Conservation (phyloP, 1,284 basidiomycete genomes). For the Waitea zeae region DNA sequence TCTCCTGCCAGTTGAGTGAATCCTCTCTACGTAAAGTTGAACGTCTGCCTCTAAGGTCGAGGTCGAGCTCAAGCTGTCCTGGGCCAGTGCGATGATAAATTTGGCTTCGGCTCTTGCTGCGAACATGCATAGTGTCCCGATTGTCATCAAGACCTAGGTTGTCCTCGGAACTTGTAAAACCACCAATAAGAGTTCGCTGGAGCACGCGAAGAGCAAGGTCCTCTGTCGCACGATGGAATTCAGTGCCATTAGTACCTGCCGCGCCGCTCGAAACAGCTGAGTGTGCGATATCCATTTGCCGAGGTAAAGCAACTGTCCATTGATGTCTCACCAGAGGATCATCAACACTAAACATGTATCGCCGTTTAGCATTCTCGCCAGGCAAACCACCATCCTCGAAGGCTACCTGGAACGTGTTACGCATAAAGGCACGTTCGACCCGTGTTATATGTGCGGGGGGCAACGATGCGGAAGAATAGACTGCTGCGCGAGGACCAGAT, state of each 20-base stretch:
- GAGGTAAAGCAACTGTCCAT: conserved; percentile 56
- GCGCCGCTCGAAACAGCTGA: conserved; percentile 19
- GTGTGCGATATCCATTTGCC: conserved; percentile 58
- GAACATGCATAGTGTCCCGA: conserved; percentile 23
- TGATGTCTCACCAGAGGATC: conserved; percentile 56
- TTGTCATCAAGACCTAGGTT: conserved; percentile 10
- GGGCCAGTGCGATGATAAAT: conserved; percentile 42
- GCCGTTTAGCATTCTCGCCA: conserved; percentile 49
- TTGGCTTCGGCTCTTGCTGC: conserved; percentile 55
- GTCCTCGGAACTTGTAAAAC: neutral
- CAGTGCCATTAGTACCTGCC: conserved; percentile 15
- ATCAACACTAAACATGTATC: conserved; percentile 87
- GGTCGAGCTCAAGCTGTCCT: conserved; percentile 41
- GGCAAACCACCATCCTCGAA: too few species aligned
- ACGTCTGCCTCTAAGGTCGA: conserved; percentile 13
- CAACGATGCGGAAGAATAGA: conserved; percentile 66
- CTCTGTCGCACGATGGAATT: conserved; percentile 46
- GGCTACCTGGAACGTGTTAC: conserved; percentile 80
- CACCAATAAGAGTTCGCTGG: conserved; percentile 62
- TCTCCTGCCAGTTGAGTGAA: conserved; percentile 15
- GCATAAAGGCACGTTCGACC: conserved; percentile 87
- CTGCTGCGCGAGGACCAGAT: conserved; percentile 60
- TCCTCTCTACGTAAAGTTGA: conserved; percentile 14
- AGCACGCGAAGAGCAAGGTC: conserved; percentile 64
- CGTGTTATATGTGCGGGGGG: conserved; percentile 59